A percentile compares a stretch with the other conserved stretches of the same genome.
Evolutionary conservation across 1,284 basidiomycete species (phyloP).

Genomic region (Quambalaria eucalypti): DNA sequence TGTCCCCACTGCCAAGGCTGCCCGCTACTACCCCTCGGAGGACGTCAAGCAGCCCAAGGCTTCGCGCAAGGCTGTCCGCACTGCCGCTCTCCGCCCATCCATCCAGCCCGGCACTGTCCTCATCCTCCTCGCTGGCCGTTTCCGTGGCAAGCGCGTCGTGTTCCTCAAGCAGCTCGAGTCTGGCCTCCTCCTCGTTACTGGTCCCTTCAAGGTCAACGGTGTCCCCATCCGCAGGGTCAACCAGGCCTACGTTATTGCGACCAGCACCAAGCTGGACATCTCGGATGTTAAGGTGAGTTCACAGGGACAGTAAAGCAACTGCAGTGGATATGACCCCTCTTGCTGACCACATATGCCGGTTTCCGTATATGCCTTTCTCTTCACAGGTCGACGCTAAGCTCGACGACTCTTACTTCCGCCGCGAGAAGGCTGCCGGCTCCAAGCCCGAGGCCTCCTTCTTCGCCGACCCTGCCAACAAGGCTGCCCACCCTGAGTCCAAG

Average conservation of each 20-base stretch:
- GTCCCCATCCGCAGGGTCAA: slow-evolving; percentile 96
- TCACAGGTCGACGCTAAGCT: slow-evolving; percentile 59
- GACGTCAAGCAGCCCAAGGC: slow-evolving; percentile 82
- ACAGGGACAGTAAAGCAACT: neutral
- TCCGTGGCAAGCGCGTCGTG: slow-evolving; percentile 95
- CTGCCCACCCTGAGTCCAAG: slow-evolving; percentile 78
- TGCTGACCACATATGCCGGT: neutral
- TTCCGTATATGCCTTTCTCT: neutral
- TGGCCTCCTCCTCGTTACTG: slow-evolving; percentile 88
- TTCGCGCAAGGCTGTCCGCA: slow-evolving; percentile 70
- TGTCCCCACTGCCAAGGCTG: slow-evolving; percentile 73
- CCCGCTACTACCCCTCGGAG: slow-evolving; percentile 94
- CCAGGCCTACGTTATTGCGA: slow-evolving; percentile 98
- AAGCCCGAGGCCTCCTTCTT: slow-evolving; percentile 95
- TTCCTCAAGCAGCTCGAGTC: slow-evolving; percentile 94
- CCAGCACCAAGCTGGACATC: slow-evolving; percentile 88
- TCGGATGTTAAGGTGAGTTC: slow-evolving; percentile 62
- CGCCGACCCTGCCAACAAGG: slow-evolving; percentile 86
- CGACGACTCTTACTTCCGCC: slow-evolving; percentile 81
- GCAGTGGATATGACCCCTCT: neutral
- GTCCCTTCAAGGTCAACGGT: slow-evolving; percentile 97
- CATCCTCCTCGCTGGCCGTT: slow-evolving; percentile 94
- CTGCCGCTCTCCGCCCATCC: slow-evolving; percentile 66
- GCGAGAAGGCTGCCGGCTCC: slow-evolving; percentile 58
- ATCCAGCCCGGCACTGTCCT: slow-evolving; percentile 93